Conservation (phyloP, 306 rosid genomes). For the Cercis canadensis region DNA sequence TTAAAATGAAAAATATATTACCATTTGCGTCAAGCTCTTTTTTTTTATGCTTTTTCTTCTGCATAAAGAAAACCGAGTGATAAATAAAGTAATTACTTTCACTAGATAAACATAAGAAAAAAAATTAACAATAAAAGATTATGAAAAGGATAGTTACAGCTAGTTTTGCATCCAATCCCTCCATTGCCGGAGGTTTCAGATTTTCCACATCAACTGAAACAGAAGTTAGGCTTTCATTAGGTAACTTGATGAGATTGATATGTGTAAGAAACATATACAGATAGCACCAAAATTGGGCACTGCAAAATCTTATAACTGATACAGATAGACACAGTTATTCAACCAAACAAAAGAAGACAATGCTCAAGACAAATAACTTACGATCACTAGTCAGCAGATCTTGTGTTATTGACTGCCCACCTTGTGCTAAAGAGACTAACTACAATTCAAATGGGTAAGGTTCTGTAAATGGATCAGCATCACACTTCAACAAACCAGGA, state of each 20-base stretch:
- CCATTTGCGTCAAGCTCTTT: constrained; percentile 58
- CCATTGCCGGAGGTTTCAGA: constrained; percentile 75
- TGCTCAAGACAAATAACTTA: constrained; percentile 27
- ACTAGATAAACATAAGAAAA: constrained; percentile 5
- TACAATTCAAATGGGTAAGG: constrained; percentile 31
- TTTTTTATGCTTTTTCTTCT: constrained; percentile 66
- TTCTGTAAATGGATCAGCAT: constrained; percentile 27
- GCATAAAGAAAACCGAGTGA: constrained; percentile 37
- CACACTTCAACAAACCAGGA: neutral
- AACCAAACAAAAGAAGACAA: constrained; percentile 11
- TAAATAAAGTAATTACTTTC: constrained; percentile 11
- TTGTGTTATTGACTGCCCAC: constrained; percentile 45
- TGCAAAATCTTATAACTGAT: constrained; percentile 7
- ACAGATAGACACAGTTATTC: too few species aligned
- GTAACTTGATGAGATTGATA: neutral
- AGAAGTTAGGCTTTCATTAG: constrained; percentile 31
- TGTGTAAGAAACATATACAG: neutral
- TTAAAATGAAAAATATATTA: constrained; percentile 45
- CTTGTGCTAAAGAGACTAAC: constrained; percentile 49
- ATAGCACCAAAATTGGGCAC: constrained; percentile 5
- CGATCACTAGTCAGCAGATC: constrained; percentile 47
- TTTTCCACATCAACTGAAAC: constrained; percentile 64
- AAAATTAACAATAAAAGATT: neutral
- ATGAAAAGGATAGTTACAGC: constrained; percentile 49
- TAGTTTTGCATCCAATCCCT: constrained; percentile 64